phyloP scores from a whole-genome alignment of 176 grass and related monocot species.

The Musa itinerans region DNA sequence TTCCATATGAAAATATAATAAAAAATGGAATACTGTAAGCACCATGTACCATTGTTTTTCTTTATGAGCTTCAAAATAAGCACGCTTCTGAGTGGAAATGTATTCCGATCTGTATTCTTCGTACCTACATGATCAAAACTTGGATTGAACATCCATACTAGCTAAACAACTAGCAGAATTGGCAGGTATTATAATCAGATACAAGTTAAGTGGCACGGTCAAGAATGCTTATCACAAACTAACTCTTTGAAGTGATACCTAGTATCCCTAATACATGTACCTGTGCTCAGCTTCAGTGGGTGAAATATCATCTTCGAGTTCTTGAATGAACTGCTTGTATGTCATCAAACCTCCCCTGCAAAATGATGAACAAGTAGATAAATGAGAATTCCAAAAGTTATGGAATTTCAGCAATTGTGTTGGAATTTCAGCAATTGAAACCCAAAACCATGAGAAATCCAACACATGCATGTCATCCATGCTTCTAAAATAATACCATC shows the following conservation, averaged over 20 bases:
- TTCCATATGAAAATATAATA: background rate
- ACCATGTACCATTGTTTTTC: constrained; percentile 75
- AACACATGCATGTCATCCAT: too few species aligned
- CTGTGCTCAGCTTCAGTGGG: constrained; percentile 88
- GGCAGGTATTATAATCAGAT: background rate
- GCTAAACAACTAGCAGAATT: background rate
- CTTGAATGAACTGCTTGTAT: constrained; percentile 98
- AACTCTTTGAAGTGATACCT: background rate
- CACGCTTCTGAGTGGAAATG: constrained; percentile 91
- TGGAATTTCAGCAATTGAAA: too few species aligned
- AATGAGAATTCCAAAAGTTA: too few species aligned
- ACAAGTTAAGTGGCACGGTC: too few species aligned
- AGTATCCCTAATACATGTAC: constrained; percentile 21
- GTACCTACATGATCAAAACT: constrained; percentile 46
- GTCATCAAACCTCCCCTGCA: constrained; percentile 95
- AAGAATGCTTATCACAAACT: background rate
- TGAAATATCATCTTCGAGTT: constrained; percentile 93
- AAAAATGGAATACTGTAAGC: constrained; percentile 1
- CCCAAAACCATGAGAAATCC: too few species aligned
- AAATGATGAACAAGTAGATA: too few species aligned
- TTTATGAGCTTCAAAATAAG: constrained; percentile 94
- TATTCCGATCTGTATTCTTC: constrained; percentile 92
- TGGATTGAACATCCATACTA: background rate
- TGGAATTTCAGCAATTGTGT: too few species aligned
- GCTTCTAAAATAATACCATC: too few species aligned